Conservation (phyloP, 352 stramenopile species). For the Phytophthora multivora region DNA sequence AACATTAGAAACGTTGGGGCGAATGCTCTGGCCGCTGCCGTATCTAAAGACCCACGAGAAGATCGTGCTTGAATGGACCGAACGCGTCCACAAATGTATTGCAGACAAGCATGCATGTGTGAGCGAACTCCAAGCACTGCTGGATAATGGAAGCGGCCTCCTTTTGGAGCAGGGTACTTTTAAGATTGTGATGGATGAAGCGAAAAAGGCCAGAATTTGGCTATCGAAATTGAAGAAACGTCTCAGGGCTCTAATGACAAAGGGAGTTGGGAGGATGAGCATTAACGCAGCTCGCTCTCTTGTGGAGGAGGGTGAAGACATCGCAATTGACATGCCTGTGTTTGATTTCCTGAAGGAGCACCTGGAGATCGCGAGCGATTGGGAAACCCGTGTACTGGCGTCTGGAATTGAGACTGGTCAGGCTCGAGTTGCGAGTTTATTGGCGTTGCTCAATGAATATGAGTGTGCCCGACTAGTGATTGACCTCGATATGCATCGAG, state of each 20-base stretch:
- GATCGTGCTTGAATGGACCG: conserved; percentile 67
- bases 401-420: conserved; percentile 84
- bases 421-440: conserved; percentile 70
- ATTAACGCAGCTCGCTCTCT: conserved; percentile 62
- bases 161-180: conserved; percentile 79
- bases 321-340: conserved; percentile 72
- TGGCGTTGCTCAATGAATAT: conserved; percentile 82
- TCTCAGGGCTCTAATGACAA: conserved; percentile 71
- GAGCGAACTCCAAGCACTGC: conserved; percentile 54
- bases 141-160: conserved; percentile 62
- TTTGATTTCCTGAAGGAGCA: conserved; percentile 86
- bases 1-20: conserved; percentile 49
- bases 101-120: conserved; percentile 65
- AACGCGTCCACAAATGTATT: conserved; percentile 61
- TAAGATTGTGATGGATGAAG: conserved; percentile 79
- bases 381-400: conserved; percentile 74
- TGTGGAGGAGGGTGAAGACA: conserved; percentile 82
- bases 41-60: conserved; percentile 69
- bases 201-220: conserved; percentile 83
- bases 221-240: conserved; percentile 87
- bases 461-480: conserved; percentile 76
- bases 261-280: conserved; percentile 67
- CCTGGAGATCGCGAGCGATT: conserved; percentile 75
- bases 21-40: conserved; percentile 76
- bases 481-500: conserved; percentile 87